Base-by-base conservation (phyloP, 106 monocot genomes). In the Dendrobium catenatum region DNA sequence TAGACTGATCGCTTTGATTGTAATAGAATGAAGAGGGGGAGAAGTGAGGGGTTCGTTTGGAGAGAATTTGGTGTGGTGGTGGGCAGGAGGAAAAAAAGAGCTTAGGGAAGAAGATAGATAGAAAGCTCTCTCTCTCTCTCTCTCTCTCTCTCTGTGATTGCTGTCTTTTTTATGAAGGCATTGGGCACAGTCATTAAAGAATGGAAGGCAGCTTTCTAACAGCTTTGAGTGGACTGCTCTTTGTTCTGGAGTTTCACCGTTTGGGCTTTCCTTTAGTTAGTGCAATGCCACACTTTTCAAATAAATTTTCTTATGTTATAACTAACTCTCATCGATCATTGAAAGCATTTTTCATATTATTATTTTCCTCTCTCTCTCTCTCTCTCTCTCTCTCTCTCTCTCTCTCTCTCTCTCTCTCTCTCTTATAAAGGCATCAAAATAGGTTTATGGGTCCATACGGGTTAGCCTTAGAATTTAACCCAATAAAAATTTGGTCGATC, bases 111-210 rank as follows among this genome's bases (percentile, higher is more conserved):
- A 31, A 55, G 77, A 27, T 46, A 55, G 68, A 43, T 18, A 75
- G 51, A 51, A 5, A 9, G 37, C 41, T 72, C 2, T 77, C 42
- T 79, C 72, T 78, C 80, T 87, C 80, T 55, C 72, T 85, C 75
- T 82, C 64, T 84, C 19, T 78, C 47, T 58, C 64, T 64, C 64
- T 64, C 22, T n/a, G 22, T 64, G 20, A 20, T 66, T 26, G 24
- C 9, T 37, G 7, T 72, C 33, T 11, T 33, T 72, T 72, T 31
- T 5, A 31, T 72, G 24, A 68, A 27, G n/a, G 68, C 3, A 22
- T 68, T 68, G 68, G 68, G 20, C 26, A 24, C 68, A 26, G 68
- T 27, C 68, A 6, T n/a, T 68, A n/a, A 24, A 58, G 58, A 58
- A 58, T 58, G 46, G 72, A 72, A 37, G 72, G 72, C 72, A 72